These are phyloP conservation scores for Neoarthrinium moseri DNA, from an alignment of 2,329 filamentous ascomycete genomes.

Conservation along the genomic window DNA sequence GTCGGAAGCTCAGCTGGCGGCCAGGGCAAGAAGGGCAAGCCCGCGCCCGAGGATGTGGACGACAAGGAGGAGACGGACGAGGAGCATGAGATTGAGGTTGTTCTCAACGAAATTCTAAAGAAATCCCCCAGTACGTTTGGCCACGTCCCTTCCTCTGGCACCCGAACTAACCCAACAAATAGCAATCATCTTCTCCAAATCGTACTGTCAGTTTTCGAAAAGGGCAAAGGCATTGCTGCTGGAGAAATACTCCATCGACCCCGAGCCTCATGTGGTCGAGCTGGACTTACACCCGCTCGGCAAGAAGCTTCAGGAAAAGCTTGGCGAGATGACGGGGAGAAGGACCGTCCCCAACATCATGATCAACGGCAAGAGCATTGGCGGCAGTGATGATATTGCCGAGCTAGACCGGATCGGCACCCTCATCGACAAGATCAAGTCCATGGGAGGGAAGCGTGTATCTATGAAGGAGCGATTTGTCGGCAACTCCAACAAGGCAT, in stretches of 20 bases:
- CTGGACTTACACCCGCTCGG: slow-evolving; percentile 82
- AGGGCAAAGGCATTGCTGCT: slow-evolving; percentile 84
- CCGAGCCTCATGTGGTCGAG: slow-evolving; percentile 84
- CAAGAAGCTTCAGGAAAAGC: slow-evolving; percentile 65
- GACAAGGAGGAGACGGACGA: slow-evolving; percentile 49
- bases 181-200: slow-evolving; percentile 97
- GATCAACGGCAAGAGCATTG: slow-evolving; percentile 83
- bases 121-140: slow-evolving; percentile 70
- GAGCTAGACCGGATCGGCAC: slow-evolving; percentile 66
- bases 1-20: slow-evolving; percentile 57
- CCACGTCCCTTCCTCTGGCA: not conserved
- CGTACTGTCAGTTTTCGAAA: slow-evolving; percentile 84
- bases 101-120: slow-evolving; percentile 78
- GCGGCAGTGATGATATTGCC: slow-evolving; percentile 83
- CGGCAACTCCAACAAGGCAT: slow-evolving; percentile 7
- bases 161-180: slow-evolving; percentile 5
- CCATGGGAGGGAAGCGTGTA: slow-evolving; percentile 68
- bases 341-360: slow-evolving; percentile 90
- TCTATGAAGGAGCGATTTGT: slow-evolving; percentile 46
- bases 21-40: slow-evolving; percentile 41
- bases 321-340: slow-evolving; percentile 74
- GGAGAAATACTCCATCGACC: slow-evolving; percentile 79
- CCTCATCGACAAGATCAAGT: slow-evolving; percentile 69
- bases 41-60: slow-evolving; percentile 51
- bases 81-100: slow-evolving; percentile 64